Evolutionary conservation across 306 rosid species (phyloP), one percentile per base, ranked within the genome.

Genomic region (Trifolium repens): DNA sequence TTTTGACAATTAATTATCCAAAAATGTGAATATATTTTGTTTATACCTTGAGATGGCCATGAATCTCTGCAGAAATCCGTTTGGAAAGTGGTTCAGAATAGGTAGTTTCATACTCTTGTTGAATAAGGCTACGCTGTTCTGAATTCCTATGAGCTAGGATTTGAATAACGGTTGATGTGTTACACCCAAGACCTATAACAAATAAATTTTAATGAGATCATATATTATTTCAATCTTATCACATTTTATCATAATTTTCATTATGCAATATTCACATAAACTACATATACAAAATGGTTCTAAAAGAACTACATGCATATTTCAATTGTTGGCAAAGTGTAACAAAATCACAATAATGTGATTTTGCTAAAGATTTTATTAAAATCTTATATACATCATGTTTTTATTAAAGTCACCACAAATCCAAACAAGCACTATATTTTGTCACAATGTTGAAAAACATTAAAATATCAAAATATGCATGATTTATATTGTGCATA

Each of bases 131-230:
- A 1, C 96, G 89, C 24, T 93, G 98, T 17, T 44, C 74, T 57
- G 86, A 74, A 66, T 88, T 85, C 34, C 98, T 79, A 13, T 93
- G 96, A 16, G 88, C 88, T 37, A 93, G 89, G 73, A 93, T 85
- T 16, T 81, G 82, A 75, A 93, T 76, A 9, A 93, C 88, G 24
- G 77, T 85, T 6, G 85, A 75, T 3, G 87, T 79, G 35, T 93
- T 85, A 44, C 96, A 91, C 1, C 93, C 93, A 24, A 91, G 70
- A 16, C 96, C 96, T 93, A 69, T 8, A 42, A 16, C 4, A 46
- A 39, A 39, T 39, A 7, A 7, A 39, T 39, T 39, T 46, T 5
- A 46, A 46, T 46, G 14, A 32, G 2, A 9, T 42, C 13, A 42
- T 9, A 42, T 1, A 9, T 42, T 42, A 42, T 42, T 3, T 43